phyloP scores from a whole-genome alignment of 164 flowering plant genomes.

The Vitis rupestris region DNA sequence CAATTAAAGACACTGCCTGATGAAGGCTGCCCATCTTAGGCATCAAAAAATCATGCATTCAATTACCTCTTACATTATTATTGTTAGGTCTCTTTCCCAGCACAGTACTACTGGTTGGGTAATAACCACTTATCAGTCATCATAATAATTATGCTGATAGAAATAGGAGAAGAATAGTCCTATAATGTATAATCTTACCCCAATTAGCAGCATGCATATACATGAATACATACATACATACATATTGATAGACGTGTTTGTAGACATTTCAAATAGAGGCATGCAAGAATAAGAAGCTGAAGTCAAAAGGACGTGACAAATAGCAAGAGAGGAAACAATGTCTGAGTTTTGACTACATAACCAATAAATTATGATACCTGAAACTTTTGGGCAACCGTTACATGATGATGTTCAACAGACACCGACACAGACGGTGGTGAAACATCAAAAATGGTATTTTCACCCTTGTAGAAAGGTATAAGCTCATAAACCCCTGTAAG shows the following conservation, averaged over 20 bases:
- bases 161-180: neutral
- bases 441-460: slow-evolving; percentile 95
- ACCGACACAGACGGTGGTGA: slow-evolving; percentile 69
- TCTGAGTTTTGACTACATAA: neutral
- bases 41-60: neutral
- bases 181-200: neutral
- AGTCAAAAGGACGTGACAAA: neutral
- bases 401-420: slow-evolving; percentile 76
- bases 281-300: neutral
- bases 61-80: neutral
- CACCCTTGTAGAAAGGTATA: slow-evolving; percentile 93
- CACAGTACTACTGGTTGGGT: neutral
- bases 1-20: neutral
- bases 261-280: neutral
- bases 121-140: neutral
- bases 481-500: slow-evolving; percentile 80
- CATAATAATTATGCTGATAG: neutral
- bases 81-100: too few relatives aligned
- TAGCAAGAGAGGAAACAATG: neutral
- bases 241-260: neutral
- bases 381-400: slow-evolving; percentile 62
- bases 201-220: too few relatives aligned
- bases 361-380: slow-evolving; percentile 48
- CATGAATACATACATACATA: neutral
- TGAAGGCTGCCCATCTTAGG: neutral